phyloP scores from a whole-genome alignment of 306 rosid species.

The Cicer chorassanicum region DNA sequence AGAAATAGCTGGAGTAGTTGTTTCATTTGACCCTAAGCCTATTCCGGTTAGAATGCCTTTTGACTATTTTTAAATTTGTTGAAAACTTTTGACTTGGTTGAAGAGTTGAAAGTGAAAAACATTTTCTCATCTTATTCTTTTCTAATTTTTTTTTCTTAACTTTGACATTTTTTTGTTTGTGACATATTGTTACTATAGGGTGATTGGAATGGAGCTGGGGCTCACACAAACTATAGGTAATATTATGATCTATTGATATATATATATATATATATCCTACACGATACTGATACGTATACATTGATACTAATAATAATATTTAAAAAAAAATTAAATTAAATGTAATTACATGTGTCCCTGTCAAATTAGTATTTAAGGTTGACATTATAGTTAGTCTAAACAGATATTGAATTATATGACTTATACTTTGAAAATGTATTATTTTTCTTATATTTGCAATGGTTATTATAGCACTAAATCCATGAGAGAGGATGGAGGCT shows the following conservation, averaged over 20 bases:
- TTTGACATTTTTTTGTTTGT: constrained; percentile 5
- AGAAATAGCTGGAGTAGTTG: constrained; percentile 60
- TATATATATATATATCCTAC: background rate
- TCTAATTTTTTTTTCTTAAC: background rate
- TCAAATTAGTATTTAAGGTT: too few relatives aligned
- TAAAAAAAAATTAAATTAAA: too few relatives aligned
- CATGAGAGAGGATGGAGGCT: constrained; percentile 68
- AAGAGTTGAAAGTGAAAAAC: background rate
- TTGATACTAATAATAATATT: too few relatives aligned
- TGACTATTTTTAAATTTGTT: background rate
- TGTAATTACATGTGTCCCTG: too few relatives aligned
- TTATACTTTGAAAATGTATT: background rate
- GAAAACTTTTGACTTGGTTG: background rate
- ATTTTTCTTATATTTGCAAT: background rate
- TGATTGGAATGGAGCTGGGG: constrained; percentile 77
- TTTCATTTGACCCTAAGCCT: constrained; percentile 70
- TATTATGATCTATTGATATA: background rate
- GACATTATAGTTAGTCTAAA: too few relatives aligned
- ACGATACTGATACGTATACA: too few relatives aligned
- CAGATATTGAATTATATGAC: too few relatives aligned
- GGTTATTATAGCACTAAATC: constrained; percentile 63
- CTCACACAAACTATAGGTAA: constrained; percentile 68
- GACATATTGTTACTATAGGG: constrained; percentile 43
- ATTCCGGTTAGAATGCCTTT: constrained; percentile 45
- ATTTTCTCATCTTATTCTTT: background rate